Evolutionary conservation across 129 eudicot species (phyloP).

Genomic region (Artemisia argyi): DNA sequence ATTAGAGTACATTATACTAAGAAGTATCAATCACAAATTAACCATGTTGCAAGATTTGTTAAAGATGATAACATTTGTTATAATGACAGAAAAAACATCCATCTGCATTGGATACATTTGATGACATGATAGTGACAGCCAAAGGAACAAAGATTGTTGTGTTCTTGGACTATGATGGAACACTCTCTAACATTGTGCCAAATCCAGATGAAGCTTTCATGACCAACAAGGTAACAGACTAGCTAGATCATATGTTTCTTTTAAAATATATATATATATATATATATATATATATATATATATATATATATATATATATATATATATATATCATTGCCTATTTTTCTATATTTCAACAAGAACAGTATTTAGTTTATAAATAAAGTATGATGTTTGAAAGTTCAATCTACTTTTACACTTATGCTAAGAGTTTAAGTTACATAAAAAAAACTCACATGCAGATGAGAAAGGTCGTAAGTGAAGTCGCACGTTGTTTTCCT

Average conservation of each 20-base stretch:
- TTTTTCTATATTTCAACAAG: too few species aligned
- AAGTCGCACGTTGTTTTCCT: conserved; percentile 44
- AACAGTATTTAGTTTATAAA: too few species aligned
- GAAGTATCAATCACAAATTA: too few species aligned
- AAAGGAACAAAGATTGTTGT: conserved; percentile 30
- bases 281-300: too few species aligned
- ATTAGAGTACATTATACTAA: neutral
- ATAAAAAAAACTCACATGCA: neutral
- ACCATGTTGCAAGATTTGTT: too few species aligned
- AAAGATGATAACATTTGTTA: neutral
- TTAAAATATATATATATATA: too few species aligned
- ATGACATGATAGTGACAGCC: conserved; percentile 30
- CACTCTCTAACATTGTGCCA: conserved; percentile 44
- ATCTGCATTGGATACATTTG: conserved; percentile 43
- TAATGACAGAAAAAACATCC: conserved; percentile 34
- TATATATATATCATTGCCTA: too few species aligned
- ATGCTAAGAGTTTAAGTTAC: too few species aligned
- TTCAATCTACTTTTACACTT: too few species aligned
- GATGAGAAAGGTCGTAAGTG: conserved; percentile 41
- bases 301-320: too few species aligned
- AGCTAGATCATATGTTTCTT: too few species aligned
- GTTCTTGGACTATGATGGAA: conserved; percentile 30
- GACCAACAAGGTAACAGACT: conserved; percentile 31
- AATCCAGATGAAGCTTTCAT: conserved; percentile 46
- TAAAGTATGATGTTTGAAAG: too few species aligned